These are phyloP conservation scores for Fomitopsis pinicola DNA, from an alignment of 1,284 basidiomycete genomes.

Conservation along the genomic window DNA sequence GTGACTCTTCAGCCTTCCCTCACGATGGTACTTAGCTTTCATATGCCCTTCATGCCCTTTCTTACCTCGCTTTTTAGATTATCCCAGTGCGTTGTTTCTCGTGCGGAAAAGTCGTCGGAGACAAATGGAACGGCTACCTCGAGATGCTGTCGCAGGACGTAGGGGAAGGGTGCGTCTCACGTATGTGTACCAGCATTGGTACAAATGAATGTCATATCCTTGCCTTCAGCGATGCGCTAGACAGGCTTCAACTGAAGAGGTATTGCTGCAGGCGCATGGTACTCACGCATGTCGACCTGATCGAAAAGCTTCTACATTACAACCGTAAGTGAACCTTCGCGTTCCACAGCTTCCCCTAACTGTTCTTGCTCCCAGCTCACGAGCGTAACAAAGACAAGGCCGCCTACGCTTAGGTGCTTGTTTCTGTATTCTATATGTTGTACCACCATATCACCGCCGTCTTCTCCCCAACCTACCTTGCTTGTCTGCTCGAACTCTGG, in stretches of 20 bases:
- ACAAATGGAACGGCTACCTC: slow-evolving; percentile 88
- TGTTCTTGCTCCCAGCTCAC: not conserved
- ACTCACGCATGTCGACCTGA: slow-evolving; percentile 94
- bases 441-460: not conserved
- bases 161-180: slow-evolving; percentile 73
- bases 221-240: slow-evolving; percentile 77
- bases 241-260: slow-evolving; percentile 86
- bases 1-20: not conserved
- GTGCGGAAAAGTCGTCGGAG: slow-evolving; percentile 90
- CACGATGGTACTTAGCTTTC: slow-evolving; percentile 14
- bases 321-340: slow-evolving; percentile 67
- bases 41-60: not conserved
- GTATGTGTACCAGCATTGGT: no score
- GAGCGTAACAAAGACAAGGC: slow-evolving; percentile 6
- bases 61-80: slow-evolving; percentile 43
- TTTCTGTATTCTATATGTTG: not conserved
- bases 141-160: slow-evolving; percentile 74
- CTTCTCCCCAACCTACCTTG: not conserved
- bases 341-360: not conserved
- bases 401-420: not conserved
- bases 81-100: slow-evolving; percentile 89
- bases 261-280: slow-evolving; percentile 99
- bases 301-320: slow-evolving; percentile 94
- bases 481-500: no score
- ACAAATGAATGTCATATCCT: no score